Evolutionary conservation across 192 early-diverging fungal genomes (phyloP).

Genomic region (Geranomyces variabilis): DNA sequence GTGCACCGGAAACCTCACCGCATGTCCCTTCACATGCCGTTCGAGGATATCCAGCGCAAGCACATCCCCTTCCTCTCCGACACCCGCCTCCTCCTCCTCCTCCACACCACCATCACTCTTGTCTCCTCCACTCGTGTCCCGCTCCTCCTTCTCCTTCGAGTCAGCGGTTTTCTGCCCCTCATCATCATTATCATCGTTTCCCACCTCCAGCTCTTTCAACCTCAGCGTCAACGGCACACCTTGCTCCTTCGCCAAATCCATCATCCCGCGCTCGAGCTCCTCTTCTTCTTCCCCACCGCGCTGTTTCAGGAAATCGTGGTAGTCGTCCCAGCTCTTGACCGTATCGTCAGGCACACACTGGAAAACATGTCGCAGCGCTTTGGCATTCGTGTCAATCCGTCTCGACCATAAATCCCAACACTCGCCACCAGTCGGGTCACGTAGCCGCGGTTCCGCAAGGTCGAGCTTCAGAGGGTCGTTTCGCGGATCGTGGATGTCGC

Average conservation of each 20-base stretch:
- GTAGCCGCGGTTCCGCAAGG: slow-evolving; percentile 4
- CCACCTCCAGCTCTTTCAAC: neutral
- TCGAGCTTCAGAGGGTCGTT: neutral
- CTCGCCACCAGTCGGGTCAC: slow-evolving; percentile 70
- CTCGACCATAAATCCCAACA: slow-evolving; percentile 67
- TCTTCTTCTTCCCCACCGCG: slow-evolving; percentile 28
- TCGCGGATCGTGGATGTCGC: slow-evolving; percentile 17
- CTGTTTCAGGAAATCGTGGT: slow-evolving; percentile 26
- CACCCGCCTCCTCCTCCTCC: too few species aligned
- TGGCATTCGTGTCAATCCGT: slow-evolving; percentile 70
- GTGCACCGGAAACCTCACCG: slow-evolving; percentile 32
- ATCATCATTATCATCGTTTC: neutral
- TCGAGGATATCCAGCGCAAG: slow-evolving; percentile 25
- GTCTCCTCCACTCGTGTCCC: too few species aligned
- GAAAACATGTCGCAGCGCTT: slow-evolving; percentile 78
- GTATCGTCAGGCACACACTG: slow-evolving; percentile 86
- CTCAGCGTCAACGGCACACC: slow-evolving; percentile 19
- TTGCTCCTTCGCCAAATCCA: slow-evolving; percentile 29
- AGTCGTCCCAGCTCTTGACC: slow-evolving; percentile 57
- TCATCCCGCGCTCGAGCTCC: slow-evolving; percentile 26
- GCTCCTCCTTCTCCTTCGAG: slow-evolving; percentile 2
- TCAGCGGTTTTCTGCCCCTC: neutral
- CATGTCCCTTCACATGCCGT: slow-evolving; percentile 26
- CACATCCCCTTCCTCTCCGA: neutral
- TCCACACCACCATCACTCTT: too few species aligned